Evolutionary conservation across 2,329 filamentous ascomycete genomes (phyloP).

Genomic region (Scedosporium dehoogii): DNA sequence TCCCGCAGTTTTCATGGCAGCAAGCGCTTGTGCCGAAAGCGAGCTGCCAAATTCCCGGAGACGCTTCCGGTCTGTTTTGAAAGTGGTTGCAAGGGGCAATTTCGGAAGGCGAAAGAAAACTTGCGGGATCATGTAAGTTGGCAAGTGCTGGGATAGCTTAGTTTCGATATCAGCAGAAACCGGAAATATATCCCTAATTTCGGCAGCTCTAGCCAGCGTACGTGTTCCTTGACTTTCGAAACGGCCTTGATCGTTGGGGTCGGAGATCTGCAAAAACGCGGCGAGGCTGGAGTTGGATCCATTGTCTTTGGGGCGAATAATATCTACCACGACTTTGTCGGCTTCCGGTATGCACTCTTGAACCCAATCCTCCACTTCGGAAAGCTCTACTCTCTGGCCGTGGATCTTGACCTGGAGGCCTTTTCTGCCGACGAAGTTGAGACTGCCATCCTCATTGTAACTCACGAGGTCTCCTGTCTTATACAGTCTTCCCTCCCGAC

Average conservation of each 20-base stretch:
- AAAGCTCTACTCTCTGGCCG: conserved; percentile 41
- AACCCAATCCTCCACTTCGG: conserved; percentile 14
- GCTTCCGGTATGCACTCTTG: conserved; percentile 7
- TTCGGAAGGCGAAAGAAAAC: not conserved
- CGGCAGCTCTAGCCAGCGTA: not conserved
- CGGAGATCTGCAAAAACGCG: not conserved
- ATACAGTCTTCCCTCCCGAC: conserved; percentile 8
- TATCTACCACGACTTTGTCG: not conserved
- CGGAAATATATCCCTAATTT: not conserved
- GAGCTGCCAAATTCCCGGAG: not conserved
- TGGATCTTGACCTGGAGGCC: conserved; percentile 46
- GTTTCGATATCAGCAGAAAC: not conserved
- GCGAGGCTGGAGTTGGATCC: not conserved
- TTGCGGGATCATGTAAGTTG: not conserved
- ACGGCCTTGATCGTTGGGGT: not conserved
- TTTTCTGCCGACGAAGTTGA: conserved; percentile 36
- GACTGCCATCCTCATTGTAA: conserved; percentile 21
- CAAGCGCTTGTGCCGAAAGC: not conserved
- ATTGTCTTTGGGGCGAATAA: not conserved
- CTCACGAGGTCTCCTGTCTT: conserved; percentile 16
- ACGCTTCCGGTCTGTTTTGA: not conserved
- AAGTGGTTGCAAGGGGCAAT: not conserved
- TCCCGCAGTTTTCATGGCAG: too few species aligned
- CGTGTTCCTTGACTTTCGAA: not conserved
- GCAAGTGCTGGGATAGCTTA: not conserved